Evolutionary conservation across 176 grass and related monocot species (phyloP).

Genomic region (Aegilops umbellulata): DNA sequence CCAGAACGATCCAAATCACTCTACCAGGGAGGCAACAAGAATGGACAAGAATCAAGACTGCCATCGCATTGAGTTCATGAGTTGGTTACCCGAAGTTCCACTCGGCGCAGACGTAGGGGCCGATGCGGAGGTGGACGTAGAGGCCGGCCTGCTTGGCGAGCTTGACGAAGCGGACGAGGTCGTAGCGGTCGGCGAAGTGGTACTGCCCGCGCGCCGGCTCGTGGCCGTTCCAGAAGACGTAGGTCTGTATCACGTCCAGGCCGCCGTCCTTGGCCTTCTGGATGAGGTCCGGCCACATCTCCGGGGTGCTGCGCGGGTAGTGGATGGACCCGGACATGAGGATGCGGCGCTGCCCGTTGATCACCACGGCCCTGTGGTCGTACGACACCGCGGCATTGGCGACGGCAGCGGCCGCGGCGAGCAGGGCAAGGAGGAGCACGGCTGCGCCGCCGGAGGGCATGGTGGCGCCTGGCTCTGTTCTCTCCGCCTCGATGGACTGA

Average conservation of each 20-base stretch:
- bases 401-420: neutral
- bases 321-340: conserved; percentile 97
- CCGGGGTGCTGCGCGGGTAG: conserved; percentile 96
- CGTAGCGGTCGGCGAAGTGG: conserved; percentile 83
- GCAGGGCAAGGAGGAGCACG: neutral
- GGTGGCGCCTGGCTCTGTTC: conserved; percentile 10
- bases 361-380: conserved; percentile 61
- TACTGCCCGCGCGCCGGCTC: conserved; percentile 84
- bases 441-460: conserved; percentile 35
- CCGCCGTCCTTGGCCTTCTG: conserved; percentile 97
- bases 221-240: conserved; percentile 99
- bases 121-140: conserved; percentile 86
- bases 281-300: conserved; percentile 99
- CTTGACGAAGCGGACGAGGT: conserved; percentile 94
- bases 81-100: conserved; percentile 76
- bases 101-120: conserved; percentile 93
- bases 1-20: neutral
- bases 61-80: neutral
- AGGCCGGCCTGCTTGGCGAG: conserved; percentile 78
- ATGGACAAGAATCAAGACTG: no score
- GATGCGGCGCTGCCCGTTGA: conserved; percentile 72
- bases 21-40: neutral
- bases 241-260: conserved; percentile 87
- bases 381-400: conserved; percentile 70
- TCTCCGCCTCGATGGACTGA: neutral